Conservation (phyloP, 441 rosid species). For the Euphorbia corollata region DNA sequence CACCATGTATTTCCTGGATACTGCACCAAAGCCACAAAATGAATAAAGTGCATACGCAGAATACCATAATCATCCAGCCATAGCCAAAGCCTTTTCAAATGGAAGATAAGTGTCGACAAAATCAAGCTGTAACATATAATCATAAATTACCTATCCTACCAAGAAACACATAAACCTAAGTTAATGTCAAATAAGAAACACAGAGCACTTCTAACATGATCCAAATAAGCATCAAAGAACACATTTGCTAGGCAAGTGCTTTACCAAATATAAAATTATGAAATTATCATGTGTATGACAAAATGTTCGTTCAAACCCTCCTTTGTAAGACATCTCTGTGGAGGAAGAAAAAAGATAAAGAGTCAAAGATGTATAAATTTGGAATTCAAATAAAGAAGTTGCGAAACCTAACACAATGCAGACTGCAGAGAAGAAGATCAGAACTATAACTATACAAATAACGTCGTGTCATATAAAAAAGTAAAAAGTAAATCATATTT, state of each 20-base stretch:
- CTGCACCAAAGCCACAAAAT: neutral
- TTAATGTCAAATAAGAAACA: neutral
- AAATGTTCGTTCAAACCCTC: constrained; percentile 86
- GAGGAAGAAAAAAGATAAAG: constrained; percentile 21
- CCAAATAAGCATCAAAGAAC: neutral
- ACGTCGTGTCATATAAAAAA: neutral
- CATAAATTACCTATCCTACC: neutral
- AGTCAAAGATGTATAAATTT: constrained; percentile 6
- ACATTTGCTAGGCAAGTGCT: neutral
- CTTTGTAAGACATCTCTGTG: constrained; percentile 82
- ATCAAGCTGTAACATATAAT: neutral
- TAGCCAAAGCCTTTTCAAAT: neutral
- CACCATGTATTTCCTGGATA: neutral
- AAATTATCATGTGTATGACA: constrained; percentile 72
- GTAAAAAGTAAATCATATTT: neutral
- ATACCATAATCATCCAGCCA: neutral
- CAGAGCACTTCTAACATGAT: neutral
- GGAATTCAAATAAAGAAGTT: neutral
- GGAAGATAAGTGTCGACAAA: neutral
- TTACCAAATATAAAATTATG: neutral
- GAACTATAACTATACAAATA: neutral
- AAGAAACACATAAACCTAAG: neutral
- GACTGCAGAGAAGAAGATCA: neutral
- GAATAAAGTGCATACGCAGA: neutral
- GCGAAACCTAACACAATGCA: neutral